These are phyloP conservation scores for Millerago galiae DNA, from an alignment of 805 yeast species.

Conservation along the genomic window DNA sequence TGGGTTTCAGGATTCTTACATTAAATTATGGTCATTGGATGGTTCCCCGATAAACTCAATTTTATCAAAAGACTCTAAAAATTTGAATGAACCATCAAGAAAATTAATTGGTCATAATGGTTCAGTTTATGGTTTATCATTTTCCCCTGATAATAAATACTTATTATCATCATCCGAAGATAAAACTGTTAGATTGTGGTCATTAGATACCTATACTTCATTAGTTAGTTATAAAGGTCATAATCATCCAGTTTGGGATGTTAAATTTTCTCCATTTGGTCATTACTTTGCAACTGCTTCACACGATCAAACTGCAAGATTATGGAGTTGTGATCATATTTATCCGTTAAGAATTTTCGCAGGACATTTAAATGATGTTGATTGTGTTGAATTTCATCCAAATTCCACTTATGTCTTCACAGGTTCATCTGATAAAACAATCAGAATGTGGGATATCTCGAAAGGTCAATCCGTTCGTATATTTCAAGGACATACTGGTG, in stretches of 20 bases:
- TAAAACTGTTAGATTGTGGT: constrained; percentile 89
- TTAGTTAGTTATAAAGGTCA: constrained; percentile 95
- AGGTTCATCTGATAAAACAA: constrained; percentile 92
- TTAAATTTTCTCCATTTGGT: constrained; percentile 87
- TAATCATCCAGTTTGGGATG: constrained; percentile 97
- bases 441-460: constrained; percentile 96
- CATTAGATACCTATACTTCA: constrained; percentile 82
- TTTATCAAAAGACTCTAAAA: constrained; percentile 47
- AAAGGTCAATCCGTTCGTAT: constrained; percentile 86
- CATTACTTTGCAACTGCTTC: constrained; percentile 98
- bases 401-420: constrained; percentile 92
- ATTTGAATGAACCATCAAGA: constrained; percentile 34
- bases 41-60: constrained; percentile 75
- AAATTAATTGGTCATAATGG: constrained; percentile 86
- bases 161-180: constrained; percentile 84
- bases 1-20: constrained; percentile 88
- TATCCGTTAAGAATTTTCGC: constrained; percentile 95
- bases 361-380: constrained; percentile 95
- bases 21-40: constrained; percentile 89
- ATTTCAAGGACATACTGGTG: constrained; percentile 89
- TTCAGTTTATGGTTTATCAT: constrained; percentile 83
- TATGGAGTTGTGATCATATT: constrained; percentile 98
- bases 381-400: constrained; percentile 92
- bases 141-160: constrained; percentile 84
- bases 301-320: constrained; percentile 94